Percentiles rank a stretch among this genome's conserved stretches.
These are phyloP conservation scores for Boletus patriciae DNA, from an alignment of 768 basidiomycete species.

Conservation along the genomic window DNA sequence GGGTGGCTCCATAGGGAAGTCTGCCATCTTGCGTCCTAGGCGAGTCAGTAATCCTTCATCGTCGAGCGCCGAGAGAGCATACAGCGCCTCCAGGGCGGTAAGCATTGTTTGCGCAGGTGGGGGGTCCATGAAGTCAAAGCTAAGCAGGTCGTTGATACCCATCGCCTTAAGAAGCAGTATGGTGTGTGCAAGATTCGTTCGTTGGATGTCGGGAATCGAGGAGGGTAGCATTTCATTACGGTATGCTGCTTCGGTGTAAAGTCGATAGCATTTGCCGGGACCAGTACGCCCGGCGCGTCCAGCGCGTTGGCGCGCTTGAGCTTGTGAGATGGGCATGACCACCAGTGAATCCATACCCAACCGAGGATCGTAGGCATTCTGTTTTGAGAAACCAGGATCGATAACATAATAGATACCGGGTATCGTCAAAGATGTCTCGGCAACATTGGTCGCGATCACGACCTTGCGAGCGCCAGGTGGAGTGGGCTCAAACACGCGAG, in stretches of 20 bases:
- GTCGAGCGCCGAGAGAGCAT: conserved; percentile 93
- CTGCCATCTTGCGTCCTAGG: conserved; percentile 97
- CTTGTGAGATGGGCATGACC: conserved; percentile 98
- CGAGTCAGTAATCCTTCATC: conserved; percentile 95
- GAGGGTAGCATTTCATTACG: conserved; percentile 99
- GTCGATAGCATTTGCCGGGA: conserved; percentile 96
- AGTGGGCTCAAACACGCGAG: conserved; percentile 95
- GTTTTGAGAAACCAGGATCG: conserved; percentile 98
- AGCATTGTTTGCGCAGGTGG: conserved; percentile 97
- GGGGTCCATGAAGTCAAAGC: conserved; percentile 99
- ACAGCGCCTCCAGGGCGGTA: conserved; percentile 91
- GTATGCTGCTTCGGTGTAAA: conserved; percentile 98
- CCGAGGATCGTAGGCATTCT: conserved; percentile 96
- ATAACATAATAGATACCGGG: conserved; percentile 99
- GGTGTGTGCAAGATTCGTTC: conserved; percentile 88
- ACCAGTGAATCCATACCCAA: conserved; percentile 98
- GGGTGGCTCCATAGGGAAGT: conserved; percentile 97
- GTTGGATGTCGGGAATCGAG: conserved; percentile 96
- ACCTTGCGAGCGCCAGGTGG: conserved; percentile 99
- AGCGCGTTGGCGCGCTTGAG: conserved; percentile 92
- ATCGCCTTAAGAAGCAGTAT: conserved; percentile 97
- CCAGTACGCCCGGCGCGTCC: conserved; percentile 98
- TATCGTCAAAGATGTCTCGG: conserved; percentile 97
- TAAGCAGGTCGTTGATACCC: conserved; percentile 96
- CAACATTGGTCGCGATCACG: conserved; percentile 99